Base-by-base conservation (phyloP, 768 basidiomycete genomes). In the Nidularia pulvinata region DNA sequence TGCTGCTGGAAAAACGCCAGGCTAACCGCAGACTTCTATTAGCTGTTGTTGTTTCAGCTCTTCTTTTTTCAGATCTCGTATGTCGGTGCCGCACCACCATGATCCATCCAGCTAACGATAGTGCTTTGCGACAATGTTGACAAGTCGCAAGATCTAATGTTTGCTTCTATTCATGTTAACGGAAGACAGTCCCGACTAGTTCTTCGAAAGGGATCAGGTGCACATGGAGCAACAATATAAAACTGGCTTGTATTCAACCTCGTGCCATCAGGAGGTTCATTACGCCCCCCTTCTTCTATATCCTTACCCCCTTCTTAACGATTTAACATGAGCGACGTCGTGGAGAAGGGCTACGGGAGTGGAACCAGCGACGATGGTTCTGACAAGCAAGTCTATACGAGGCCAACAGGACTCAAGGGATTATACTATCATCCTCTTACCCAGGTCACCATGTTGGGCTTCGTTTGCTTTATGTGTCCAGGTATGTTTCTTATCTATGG, bases 391-490 rank as follows among this genome's bases (percentile, higher is more conserved):
- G 59, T 75, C 52, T 76, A 72, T 62, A 70, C 78, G 55, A 77
- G 79, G 46, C 83, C 78, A 0, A 75, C 64, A 7, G 84, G 85
- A 11, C 51, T 81, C 51, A 80, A 68, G 59, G 83, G 81, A 11
- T 5, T 86, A 30, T 89, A 87, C 62, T 80, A 81, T 56, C 74
- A 86, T 57, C 79, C 85, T 19, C 61, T 75, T 54, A 82, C 80
- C 0, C 85, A 88, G 67, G 71, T 88, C 48, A 67, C 66, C 50
- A 70, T 91, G 67, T 73, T 91, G 14, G 90, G 88, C 39, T 76
- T 91, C 48, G 83, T 91, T 46, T 88, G 88, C 56, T 84, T 84
- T 64, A 81, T 84, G 83, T 75, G 79, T 60, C 78, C 77, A 56
- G 78, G 77, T 69, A 69, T 74, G 65, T 79, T 7, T n/a, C 16